Conservation (phyloP, 2,329 filamentous ascomycete genomes). For the Sporothrix brasiliensis region DNA sequence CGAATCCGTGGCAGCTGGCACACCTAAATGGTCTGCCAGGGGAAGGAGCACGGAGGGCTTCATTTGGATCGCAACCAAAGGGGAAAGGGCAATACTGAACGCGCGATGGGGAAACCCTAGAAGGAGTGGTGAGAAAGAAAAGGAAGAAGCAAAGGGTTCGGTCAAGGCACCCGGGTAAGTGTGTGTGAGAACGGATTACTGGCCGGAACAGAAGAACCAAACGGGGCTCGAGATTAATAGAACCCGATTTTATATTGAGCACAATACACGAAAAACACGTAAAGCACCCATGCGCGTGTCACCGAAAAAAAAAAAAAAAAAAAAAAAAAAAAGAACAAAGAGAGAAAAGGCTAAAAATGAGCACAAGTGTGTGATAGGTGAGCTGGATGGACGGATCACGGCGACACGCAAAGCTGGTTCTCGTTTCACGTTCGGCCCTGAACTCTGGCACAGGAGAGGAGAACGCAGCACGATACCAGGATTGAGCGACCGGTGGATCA, state of each 20-base stretch:
- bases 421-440: constrained; percentile 5
- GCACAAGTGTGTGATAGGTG: too few species aligned
- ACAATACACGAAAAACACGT: constrained; percentile 14
- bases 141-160: background rate
- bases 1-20: background rate
- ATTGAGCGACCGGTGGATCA: constrained; percentile 17
- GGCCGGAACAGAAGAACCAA: background rate
- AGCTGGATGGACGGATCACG: constrained; percentile 1
- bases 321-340: background rate
- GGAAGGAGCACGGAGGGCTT: constrained; percentile 20
- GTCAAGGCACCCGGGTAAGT: constrained; percentile 26
- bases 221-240: constrained; percentile 13
- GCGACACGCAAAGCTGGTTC: background rate
- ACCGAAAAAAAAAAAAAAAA: too few species aligned
- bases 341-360: background rate
- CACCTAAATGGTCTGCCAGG: background rate
- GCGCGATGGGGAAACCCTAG: background rate
- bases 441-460: constrained; percentile 14
- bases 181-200: background rate
- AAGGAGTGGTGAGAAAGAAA: background rate
- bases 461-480: constrained; percentile 3
- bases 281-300: background rate
- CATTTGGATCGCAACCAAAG: background rate
- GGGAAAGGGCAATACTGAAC: background rate
- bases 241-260: constrained; percentile 1